Evolutionary conservation across 257 asterid species (phyloP).

Genomic region (Solanum infundibuliforme): DNA sequence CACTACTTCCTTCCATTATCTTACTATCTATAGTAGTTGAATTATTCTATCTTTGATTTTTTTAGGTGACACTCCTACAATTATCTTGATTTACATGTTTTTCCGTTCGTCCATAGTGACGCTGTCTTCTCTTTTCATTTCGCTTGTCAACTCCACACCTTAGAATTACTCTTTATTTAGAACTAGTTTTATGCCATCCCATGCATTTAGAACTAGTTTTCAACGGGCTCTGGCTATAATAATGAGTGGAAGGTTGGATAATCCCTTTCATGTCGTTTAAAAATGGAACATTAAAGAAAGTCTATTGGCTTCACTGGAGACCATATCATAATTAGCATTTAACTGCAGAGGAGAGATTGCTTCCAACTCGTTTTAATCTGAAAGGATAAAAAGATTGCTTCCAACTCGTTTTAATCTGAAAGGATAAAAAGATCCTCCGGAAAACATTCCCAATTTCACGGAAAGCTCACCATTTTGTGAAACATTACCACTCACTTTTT

Average conservation of each 20-base stretch:
- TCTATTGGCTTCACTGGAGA: background rate
- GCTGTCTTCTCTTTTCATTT: background rate
- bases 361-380: too few relatives aligned
- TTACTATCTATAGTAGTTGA: background rate
- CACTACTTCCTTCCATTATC: background rate
- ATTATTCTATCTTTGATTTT: too few relatives aligned
- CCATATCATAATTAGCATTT: background rate
- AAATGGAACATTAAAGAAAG: background rate
- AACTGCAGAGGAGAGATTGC: background rate
- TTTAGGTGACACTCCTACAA: background rate
- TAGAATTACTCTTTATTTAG: background rate
- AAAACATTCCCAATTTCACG: too few relatives aligned
- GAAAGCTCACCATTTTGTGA: too few relatives aligned
- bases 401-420: too few relatives aligned
- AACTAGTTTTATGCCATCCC: background rate
- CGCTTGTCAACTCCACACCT: background rate
- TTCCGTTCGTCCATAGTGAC: background rate
- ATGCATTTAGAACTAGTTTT: background rate
- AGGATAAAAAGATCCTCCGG: background rate
- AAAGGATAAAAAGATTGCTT: too few relatives aligned
- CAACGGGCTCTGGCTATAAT: background rate
- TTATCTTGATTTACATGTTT: background rate
- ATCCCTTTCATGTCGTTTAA: background rate
- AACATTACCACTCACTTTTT: too few relatives aligned
- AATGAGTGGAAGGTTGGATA: background rate